Conservation (phyloP, 768 basidiomycete genomes). For the Lentinula detonsa region DNA sequence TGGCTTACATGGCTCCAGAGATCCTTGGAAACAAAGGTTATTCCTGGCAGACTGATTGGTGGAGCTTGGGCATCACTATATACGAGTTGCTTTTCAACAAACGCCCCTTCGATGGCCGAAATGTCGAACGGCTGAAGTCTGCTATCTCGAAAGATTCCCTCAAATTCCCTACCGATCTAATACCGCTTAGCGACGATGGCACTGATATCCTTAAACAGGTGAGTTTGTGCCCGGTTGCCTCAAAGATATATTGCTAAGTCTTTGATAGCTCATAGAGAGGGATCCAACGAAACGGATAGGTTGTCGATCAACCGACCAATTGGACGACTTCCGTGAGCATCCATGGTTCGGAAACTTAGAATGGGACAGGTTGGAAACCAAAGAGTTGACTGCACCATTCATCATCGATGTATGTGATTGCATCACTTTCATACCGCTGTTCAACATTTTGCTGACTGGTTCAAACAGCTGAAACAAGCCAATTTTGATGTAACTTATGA, state of each 20-base stretch:
- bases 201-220: conserved; percentile 65
- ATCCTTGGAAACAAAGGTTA: conserved; percentile 91
- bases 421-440: neutral
- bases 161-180: conserved; percentile 64
- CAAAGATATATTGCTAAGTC: neutral
- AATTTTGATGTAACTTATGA: conserved; percentile 98
- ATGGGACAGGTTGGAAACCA: conserved; percentile 74
- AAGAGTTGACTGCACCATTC: conserved; percentile 73
- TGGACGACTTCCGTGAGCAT: conserved; percentile 75
- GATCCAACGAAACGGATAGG: conserved; percentile 76
- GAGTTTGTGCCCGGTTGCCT: conserved; percentile 20
- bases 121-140: conserved; percentile 81
- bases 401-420: conserved; percentile 88
- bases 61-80: conserved; percentile 88
- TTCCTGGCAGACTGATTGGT: conserved; percentile 91
- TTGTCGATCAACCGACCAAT: conserved; percentile 64
- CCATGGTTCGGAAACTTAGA: conserved; percentile 82
- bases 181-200: conserved; percentile 60
- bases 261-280: conserved; percentile 72
- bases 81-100: conserved; percentile 83
- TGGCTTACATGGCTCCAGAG: conserved; percentile 99
- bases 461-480: conserved; percentile 82
- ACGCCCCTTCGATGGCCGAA: conserved; percentile 89
- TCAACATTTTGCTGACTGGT: neutral
- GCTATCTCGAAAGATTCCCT: conserved; percentile 80